phyloP scores from a whole-genome alignment of 2,329 filamentous ascomycete species.

The Ophiostoma piceae region DNA sequence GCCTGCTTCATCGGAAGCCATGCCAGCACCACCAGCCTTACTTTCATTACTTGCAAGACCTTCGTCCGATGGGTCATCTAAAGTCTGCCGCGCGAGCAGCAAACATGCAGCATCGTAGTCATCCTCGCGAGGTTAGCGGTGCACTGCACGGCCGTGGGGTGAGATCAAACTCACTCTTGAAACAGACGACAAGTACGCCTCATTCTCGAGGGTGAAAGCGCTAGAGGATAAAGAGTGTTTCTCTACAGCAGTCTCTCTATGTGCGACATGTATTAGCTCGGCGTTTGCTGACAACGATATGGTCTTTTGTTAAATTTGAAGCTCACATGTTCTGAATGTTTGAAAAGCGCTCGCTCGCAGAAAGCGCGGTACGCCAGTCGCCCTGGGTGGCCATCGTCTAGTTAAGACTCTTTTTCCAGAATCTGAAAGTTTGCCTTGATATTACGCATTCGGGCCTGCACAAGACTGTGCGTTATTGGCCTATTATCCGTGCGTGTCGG shows the following conservation, averaged over 20 bases:
- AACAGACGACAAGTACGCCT: conserved; percentile 53
- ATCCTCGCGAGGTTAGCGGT: conserved; percentile 42
- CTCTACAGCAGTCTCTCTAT: not conserved
- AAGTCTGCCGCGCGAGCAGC: conserved; percentile 3
- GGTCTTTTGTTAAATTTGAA: too few species aligned
- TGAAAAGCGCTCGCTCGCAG: not conserved
- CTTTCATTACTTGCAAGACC: too few species aligned
- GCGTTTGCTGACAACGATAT: not conserved
- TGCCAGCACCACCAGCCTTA: not conserved
- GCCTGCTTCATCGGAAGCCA: conserved; percentile 32
- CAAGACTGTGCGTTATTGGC: not conserved
- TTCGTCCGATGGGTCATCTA: not conserved
- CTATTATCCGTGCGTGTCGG: not conserved
- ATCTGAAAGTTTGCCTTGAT: not conserved
- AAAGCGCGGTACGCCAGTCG: not conserved
- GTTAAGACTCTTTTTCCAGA: not conserved
- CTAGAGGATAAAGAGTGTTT: conserved; percentile 30
- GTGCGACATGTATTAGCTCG: not conserved
- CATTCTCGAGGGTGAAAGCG: conserved; percentile 62
- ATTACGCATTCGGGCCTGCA: not conserved
- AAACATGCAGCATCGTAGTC: conserved; percentile 50
- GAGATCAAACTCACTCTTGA: conserved; percentile 47
- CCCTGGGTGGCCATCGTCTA: not conserved
- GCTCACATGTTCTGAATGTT: conserved; percentile 16
- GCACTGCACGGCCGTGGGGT: conserved; percentile 26